A percentile compares a stretch with the other conserved stretches of the same genome.
phyloP scores from a whole-genome alignment of 176 grass and related monocot species.

The Eremochloa ophiuroides region DNA sequence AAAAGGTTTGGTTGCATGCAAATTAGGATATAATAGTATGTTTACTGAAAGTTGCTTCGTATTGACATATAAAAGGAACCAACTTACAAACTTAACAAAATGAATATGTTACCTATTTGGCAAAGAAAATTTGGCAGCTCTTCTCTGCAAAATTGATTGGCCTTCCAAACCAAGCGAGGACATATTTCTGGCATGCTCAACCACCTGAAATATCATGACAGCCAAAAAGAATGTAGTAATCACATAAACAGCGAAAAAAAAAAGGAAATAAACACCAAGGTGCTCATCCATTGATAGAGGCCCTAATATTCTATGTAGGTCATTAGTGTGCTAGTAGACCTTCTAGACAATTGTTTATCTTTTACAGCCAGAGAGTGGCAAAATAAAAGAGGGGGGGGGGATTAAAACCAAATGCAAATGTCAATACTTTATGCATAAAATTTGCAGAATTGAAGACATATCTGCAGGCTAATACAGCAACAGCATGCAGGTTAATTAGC shows the following conservation, averaged over 20 bases:
- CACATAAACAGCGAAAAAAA: background rate
- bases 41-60: background rate
- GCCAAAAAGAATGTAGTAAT: constrained; percentile 27
- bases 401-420: constrained; percentile 1
- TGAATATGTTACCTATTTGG: constrained; percentile 45
- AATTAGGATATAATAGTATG: constrained; percentile 1
- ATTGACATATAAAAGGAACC: background rate
- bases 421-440: constrained; percentile 13
- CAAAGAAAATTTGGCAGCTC: constrained; percentile 64
- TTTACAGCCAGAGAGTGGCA: background rate
- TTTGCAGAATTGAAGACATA: background rate
- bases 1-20: background rate
- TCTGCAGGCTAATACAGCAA: constrained; percentile 9
- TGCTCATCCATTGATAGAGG: background rate
- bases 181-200: constrained; percentile 66
- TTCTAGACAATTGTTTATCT: background rate
- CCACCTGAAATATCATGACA: constrained; percentile 44
- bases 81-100: background rate
- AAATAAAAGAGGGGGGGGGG: background rate
- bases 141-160: constrained; percentile 70
- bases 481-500: constrained; percentile 20
- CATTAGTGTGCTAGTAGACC: background rate
- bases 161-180: constrained; percentile 88
- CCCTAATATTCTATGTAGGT: constrained; percentile 6
- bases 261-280: constrained; percentile 2